These are phyloP conservation scores for Athelia sp. DNA, from an alignment of 1,284 basidiomycete species.

Conservation along the genomic window DNA sequence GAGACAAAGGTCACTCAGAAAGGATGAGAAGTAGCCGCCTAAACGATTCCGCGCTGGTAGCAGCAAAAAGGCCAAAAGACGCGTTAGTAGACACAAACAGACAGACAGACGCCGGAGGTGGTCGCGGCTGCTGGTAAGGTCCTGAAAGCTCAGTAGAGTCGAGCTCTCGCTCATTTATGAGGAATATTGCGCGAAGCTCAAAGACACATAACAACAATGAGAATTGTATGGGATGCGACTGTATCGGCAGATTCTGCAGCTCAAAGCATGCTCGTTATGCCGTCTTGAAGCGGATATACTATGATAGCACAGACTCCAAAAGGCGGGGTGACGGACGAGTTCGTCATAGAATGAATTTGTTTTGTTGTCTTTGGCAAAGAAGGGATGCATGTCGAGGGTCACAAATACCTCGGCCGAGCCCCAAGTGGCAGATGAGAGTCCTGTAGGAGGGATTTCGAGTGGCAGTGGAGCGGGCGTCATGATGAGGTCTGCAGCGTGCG, in stretches of 20 bases:
- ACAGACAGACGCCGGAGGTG: not conserved
- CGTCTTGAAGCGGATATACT: not conserved
- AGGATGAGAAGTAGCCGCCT: not conserved
- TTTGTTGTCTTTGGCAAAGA: not conserved
- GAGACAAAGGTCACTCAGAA: not conserved
- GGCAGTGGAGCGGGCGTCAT: conserved; percentile 6
- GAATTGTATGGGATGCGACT: too few species aligned
- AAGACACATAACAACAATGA: conserved; percentile 9
- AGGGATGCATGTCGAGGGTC: conserved; percentile 1
- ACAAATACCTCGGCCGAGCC: not conserved
- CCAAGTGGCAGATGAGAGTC: not conserved
- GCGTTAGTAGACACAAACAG: not conserved
- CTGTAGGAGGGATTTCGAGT: not conserved
- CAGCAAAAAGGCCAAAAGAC: not conserved
- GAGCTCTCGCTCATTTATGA: conserved; percentile 21
- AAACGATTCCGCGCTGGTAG: not conserved
- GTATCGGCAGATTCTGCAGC: too few species aligned
- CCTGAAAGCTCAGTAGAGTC: conserved; percentile 24
- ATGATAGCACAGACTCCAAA: not conserved
- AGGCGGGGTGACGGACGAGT: not conserved
- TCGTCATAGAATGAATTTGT: not conserved
- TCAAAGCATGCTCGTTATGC: conserved; percentile 1
- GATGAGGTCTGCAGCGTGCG: conserved; percentile 21
- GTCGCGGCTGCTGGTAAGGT: conserved; percentile 1
- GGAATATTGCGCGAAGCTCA: conserved; percentile 27